Evolutionary conservation across 1,284 basidiomycete species (phyloP).

Genomic region (Moesziomyces parantarcticus): DNA sequence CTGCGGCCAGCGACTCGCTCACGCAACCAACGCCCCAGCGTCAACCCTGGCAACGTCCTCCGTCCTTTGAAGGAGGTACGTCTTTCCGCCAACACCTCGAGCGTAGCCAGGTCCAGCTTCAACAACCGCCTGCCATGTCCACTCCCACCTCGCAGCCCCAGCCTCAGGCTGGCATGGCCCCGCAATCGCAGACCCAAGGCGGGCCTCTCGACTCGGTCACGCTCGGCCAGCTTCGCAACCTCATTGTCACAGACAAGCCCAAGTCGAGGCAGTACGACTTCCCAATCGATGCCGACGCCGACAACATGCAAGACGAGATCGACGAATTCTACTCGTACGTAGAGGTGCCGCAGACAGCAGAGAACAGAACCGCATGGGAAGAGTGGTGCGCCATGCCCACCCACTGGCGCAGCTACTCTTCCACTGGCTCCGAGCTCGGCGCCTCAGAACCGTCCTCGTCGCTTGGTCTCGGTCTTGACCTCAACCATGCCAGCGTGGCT

Average conservation of each 20-base stretch:
- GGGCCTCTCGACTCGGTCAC: slow-evolving; percentile 56
- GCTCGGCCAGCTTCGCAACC: slow-evolving; percentile 51
- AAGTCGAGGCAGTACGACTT: slow-evolving; percentile 55
- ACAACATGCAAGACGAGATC: slow-evolving; percentile 92
- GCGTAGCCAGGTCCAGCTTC: slow-evolving; percentile 23
- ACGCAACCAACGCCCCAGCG: slow-evolving; percentile 6
- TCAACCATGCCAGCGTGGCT: slow-evolving; percentile 8
- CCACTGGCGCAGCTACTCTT: slow-evolving; percentile 29
- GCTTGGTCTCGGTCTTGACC: slow-evolving; percentile 44
- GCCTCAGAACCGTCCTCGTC: slow-evolving; percentile 14
- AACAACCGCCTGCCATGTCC: slow-evolving; percentile 22
- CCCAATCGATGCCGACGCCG: slow-evolving; percentile 76
- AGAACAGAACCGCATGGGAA: slow-evolving; percentile 88
- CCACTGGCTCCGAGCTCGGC: slow-evolving; percentile 13
- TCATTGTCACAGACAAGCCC: slow-evolving; percentile 48
- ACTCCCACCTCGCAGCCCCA: slow-evolving; percentile 19
- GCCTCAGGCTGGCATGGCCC: slow-evolving; percentile 7
- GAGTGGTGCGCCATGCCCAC: slow-evolving; percentile 69
- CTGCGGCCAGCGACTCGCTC: not conserved
- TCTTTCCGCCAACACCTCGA: slow-evolving; percentile 41
- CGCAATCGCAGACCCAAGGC: slow-evolving; percentile 18
- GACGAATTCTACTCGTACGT: slow-evolving; percentile 99
- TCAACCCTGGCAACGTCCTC: slow-evolving; percentile 11
- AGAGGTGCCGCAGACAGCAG: slow-evolving; percentile 88
- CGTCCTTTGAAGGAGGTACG: slow-evolving; percentile 15